These are phyloP conservation scores for Cystofilobasidium bisporidii DNA, from an alignment of 768 basidiomycete genomes.

Conservation along the genomic window DNA sequence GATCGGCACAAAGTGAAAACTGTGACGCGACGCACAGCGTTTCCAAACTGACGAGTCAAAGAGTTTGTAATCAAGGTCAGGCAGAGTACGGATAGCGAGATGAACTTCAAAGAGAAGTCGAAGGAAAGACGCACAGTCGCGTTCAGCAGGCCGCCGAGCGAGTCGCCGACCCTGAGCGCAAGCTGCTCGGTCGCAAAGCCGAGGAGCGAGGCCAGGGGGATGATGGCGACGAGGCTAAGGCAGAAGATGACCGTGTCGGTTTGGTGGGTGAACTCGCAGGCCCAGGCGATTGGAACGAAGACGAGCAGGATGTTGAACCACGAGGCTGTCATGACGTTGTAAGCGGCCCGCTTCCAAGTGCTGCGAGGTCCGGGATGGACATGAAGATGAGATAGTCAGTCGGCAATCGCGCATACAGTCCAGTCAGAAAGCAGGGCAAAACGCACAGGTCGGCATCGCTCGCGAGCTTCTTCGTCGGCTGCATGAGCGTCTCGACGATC, in stretches of 20 bases:
- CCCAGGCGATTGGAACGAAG: constrained; percentile 27
- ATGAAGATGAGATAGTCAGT: background rate
- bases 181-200: constrained; percentile 28
- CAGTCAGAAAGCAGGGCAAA: background rate
- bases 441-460: constrained; percentile 23
- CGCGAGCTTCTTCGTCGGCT: constrained; percentile 20
- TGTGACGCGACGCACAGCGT: no score
- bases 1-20: no score
- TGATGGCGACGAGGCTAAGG: constrained; percentile 24
- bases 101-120: no score
- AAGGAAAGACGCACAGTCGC: no score
- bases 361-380: background rate
- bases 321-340: constrained; percentile 11
- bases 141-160: constrained; percentile 25
- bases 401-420: background rate
- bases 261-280: constrained; percentile 15
- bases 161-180: constrained; percentile 24
- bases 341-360: constrained; percentile 18
- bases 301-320: constrained; percentile 15
- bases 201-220: constrained; percentile 24
- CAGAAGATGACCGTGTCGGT: constrained; percentile 25
- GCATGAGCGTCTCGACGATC: constrained; percentile 8
- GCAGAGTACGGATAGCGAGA: no score
- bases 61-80: no score
- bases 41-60: no score